Percentiles rank a stretch among this genome's conserved stretches.
Conservation (phyloP, 169 alveolate genomes). For the Cryptosporidium viatorum region DNA sequence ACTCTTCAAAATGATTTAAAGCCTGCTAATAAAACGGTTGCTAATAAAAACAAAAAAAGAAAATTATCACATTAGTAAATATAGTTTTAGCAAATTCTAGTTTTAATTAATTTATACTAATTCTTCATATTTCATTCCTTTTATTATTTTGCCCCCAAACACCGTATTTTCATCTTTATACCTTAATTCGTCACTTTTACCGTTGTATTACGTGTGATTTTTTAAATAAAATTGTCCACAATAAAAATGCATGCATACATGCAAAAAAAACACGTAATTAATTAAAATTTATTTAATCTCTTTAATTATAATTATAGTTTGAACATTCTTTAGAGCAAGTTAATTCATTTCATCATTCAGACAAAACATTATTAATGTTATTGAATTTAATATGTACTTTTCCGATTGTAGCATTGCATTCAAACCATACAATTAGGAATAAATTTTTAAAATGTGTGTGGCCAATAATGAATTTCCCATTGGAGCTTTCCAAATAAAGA, state of each 20-base stretch:
- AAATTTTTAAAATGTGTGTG: not conserved
- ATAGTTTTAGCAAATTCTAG: not conserved
- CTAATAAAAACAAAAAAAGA: not conserved
- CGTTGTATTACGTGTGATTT: not conserved
- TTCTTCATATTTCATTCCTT: not conserved
- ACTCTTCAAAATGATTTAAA: constrained; percentile 15
- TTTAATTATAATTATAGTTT: no score
- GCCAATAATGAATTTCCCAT: constrained; percentile 68
- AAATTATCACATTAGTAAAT: not conserved
- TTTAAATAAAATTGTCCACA: no score
- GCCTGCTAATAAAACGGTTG: not conserved
- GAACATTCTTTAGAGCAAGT: not conserved
- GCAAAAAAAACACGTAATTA: no score
- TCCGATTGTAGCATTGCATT: constrained; percentile 37
- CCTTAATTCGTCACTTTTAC: not conserved
- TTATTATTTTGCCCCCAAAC: no score
- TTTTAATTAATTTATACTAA: not conserved
- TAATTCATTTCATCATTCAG: not conserved
- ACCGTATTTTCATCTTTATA: no score
- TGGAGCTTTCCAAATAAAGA: constrained; percentile 32
- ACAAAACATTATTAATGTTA: constrained; percentile 10
- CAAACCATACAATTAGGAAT: constrained; percentile 46
- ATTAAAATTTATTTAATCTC: no score
- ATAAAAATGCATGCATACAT: no score
- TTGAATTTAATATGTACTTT: constrained; percentile 27